Evolutionary conservation across 2,329 filamentous ascomycete genomes (phyloP).

Genomic region (Penicillium sp.): DNA sequence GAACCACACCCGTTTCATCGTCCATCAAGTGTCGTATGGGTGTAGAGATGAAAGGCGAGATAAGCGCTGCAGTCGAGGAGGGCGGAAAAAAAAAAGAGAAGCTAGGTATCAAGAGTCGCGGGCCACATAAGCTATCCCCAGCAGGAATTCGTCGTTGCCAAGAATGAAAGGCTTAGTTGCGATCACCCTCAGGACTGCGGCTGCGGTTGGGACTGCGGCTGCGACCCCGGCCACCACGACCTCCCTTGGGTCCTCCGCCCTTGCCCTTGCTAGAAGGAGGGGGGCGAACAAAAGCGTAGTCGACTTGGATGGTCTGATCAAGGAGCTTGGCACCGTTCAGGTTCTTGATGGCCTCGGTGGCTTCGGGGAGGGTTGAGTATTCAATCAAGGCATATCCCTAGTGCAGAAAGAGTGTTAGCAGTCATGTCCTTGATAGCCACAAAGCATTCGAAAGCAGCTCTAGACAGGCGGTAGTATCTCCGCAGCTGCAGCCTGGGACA

Average conservation of each 20-base stretch:
- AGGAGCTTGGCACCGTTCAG: slow-evolving; percentile 61
- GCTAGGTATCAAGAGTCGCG: slow-evolving; percentile 15
- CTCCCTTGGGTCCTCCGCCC: slow-evolving; percentile 43
- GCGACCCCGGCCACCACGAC: slow-evolving; percentile 40
- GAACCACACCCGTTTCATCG: slow-evolving; percentile 10
- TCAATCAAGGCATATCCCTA: slow-evolving; percentile 67
- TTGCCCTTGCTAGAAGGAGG: slow-evolving; percentile 48
- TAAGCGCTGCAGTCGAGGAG: slow-evolving; percentile 11
- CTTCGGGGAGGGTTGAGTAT: slow-evolving; percentile 62
- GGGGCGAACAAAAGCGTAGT: slow-evolving; percentile 66
- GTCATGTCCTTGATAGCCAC: neutral
- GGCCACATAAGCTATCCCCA: slow-evolving; percentile 3
- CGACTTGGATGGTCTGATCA: slow-evolving; percentile 63
- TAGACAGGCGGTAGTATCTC: too few species aligned
- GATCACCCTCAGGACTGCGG: slow-evolving; percentile 44
- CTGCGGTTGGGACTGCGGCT: slow-evolving; percentile 48
- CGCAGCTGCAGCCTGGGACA: too few species aligned
- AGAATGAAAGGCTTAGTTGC: slow-evolving; percentile 27
- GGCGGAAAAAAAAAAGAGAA: slow-evolving; percentile 10
- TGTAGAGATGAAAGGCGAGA: slow-evolving; percentile 7
- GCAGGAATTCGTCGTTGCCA: slow-evolving; percentile 8
- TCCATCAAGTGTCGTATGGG: slow-evolving; percentile 10
- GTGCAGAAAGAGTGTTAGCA: slow-evolving; percentile 12
- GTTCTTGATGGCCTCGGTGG: slow-evolving; percentile 60
- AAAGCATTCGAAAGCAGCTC: neutral